Base-by-base conservation (phyloP, 2,329 filamentous ascomycete genomes). In the Ambrosiella cleistominuta region DNA sequence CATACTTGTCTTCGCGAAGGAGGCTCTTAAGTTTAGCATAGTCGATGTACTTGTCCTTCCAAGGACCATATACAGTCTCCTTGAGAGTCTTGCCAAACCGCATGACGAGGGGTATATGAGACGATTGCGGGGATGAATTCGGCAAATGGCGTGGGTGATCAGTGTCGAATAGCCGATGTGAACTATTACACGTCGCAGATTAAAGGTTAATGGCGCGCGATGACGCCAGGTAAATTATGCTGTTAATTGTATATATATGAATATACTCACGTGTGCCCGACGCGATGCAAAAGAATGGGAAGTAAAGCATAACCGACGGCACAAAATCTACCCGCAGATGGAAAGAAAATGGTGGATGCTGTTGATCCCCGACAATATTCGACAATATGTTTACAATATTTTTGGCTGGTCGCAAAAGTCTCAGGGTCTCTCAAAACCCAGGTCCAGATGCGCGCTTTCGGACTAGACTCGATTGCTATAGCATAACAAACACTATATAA, bases 41-140 rank as follows among this genome's bases (percentile, higher is more conserved):
- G 74, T 97, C 90, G 68, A 98, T 88, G 75, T 98, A 97, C 67
- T 94, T 80, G 68, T 85, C 86, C 70, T 85, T 86, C 91, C 91
- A 98, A 67, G 89, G 88, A 64, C 79, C 72, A 70, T 97, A 93
- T 65, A 87, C 76, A 61, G 87, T 83, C 66, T 81, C 80, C 66
- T 83, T 81, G 61, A 98, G 79, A 56, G 88, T 96, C 73, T 83
- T 88, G 62, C 91, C 91, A 75, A 96, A 98, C 66, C 88, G 86
- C 93, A 98, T 97, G 54, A 61, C 75, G 66, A 15, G 39, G 9
- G 7, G 7, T 27, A 35, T 19, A 7, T 7, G 27, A 27, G 27
- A 3, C 44, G n/a, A 15, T 44, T 2, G 13, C 13, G 36, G 52
- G 15, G 38, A 47, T 7, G 9, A 13, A 45, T 45, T 19, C 40